Conservation (phyloP, 2,329 filamentous ascomycete species). For the Penicillium sp. region DNA sequence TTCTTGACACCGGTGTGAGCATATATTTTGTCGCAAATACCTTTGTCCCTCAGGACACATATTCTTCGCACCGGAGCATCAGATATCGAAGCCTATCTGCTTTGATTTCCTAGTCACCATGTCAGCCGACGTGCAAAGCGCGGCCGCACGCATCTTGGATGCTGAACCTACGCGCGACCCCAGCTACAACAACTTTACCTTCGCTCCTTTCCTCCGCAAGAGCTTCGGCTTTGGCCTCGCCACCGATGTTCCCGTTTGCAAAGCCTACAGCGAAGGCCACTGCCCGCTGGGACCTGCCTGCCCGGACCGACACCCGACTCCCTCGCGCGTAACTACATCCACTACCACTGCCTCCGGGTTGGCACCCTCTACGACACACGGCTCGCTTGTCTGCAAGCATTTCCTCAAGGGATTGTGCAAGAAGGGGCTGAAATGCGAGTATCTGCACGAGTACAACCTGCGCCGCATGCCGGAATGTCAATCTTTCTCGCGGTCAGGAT, state of each 20-base stretch:
- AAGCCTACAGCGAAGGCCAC: conserved; percentile 78
- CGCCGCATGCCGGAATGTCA: conserved; percentile 98
- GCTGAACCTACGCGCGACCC: conserved; percentile 37
- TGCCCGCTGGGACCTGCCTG: conserved; percentile 83
- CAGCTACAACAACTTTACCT: conserved; percentile 68
- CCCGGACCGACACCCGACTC: conserved; percentile 72
- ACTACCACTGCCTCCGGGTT: conserved; percentile 44
- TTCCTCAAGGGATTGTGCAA: conserved; percentile 97
- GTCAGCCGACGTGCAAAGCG: conserved; percentile 34
- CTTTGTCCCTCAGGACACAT: background rate
- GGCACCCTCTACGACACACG: conserved; percentile 41
- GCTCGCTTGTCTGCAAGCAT: conserved; percentile 89
- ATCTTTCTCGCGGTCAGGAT: conserved; percentile 89
- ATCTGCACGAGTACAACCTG: conserved; percentile 97
- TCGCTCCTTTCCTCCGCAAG: conserved; percentile 78
- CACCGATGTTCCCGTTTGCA: conserved; percentile 76
- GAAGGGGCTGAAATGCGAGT: conserved; percentile 95
- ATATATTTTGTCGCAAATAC: conserved; percentile 47
- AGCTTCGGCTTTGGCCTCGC: conserved; percentile 83
- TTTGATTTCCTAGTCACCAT: conserved; percentile 18
- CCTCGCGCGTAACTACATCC: conserved; percentile 44
- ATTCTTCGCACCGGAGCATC: background rate
- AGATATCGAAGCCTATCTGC: background rate
- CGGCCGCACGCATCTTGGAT: conserved; percentile 36
- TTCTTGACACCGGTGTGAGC: conserved; percentile 57